Conservation (phyloP, 345 rosid species). For the Populus tremula region DNA sequence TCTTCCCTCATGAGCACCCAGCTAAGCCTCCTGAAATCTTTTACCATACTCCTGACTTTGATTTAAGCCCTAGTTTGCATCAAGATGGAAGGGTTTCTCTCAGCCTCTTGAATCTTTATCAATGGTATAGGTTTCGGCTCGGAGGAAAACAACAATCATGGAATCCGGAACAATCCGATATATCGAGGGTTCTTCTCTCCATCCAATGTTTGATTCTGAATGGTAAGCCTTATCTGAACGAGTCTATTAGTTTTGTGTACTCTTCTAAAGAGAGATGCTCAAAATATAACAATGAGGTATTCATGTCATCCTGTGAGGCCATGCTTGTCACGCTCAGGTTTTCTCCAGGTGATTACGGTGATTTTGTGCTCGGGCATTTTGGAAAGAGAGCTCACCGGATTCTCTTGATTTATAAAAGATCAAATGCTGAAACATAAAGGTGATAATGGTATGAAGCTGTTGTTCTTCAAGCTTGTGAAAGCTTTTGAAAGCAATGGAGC, state of each 20-base stretch:
- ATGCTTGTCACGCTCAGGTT: conserved; percentile 2
- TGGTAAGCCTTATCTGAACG: background rate
- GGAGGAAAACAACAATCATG: background rate
- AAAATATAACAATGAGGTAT: conserved; percentile 1
- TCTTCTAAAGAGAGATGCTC: background rate
- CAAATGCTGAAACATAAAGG: background rate
- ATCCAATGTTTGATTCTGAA: conserved; percentile 12
- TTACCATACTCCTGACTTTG: background rate
- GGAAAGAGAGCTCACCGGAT: conserved; percentile 14
- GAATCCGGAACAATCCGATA: background rate
- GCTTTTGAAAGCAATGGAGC: conserved; percentile 13
- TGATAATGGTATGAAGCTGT: background rate
- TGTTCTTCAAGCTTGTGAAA: conserved; percentile 14
- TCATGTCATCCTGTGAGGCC: conserved; percentile 9
- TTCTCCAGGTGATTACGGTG: background rate
- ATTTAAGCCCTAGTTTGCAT: conserved; percentile 1
- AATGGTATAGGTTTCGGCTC: background rate
- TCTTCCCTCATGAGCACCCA: conserved; percentile 1
- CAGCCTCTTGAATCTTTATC: background rate
- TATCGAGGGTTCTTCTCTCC: conserved; percentile 6
- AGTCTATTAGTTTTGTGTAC: background rate
- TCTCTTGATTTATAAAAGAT: conserved; percentile 16
- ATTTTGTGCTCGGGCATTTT: conserved; percentile 10
- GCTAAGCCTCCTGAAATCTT: background rate
- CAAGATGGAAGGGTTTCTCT: background rate